Base-by-base conservation (phyloP, 805 yeast genomes). In the Candida vaughaniae region DNA sequence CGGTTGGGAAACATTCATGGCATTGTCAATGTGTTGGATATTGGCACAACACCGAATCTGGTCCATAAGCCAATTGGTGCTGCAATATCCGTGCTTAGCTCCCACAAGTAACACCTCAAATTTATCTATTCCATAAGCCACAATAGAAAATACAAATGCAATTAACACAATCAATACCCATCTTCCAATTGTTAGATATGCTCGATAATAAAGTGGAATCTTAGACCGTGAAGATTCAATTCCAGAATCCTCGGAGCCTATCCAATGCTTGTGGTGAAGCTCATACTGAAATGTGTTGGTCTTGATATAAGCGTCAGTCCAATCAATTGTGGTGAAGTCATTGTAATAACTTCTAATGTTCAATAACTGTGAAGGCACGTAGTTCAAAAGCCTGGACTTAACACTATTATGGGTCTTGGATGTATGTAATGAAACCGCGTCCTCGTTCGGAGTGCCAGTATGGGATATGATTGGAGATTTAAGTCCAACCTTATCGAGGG, bases 261-360 rank as follows among this genome's bases (percentile, higher is more conserved):
- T 39, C 51, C 55, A 34, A 60, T 67, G 15, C 56, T 49, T 42
- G 20, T 62, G 52, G 35, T 64, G 52, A 29, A 76, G 48, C 31
- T 56, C 54, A 43, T 58, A 71, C 42, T 64, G 58, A 26, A 75
- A 56, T 27, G 53, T 57, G 23, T 75, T 68, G 35, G 71, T 72
- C 37, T 59, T 57, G 20, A 75, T 57, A 25, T 66, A 64, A 22
- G 77, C 78, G 20, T 66, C 64, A 2, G 74, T 70, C 82, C 82
- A 77, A 54, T 77, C 83, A 12, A 77, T 73, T 14, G 81, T 75
- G 16, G 83, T 77, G 55, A 76, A 77, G 53, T 77, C 81, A 49
- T 77, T 78, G 51, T 77, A 77, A 58, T 61, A 74, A 44, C 61
- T 64, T 17, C 72, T 36, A 12, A 53, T 30, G 11, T 53, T 17